phyloP scores from a whole-genome alignment of 352 stramenopile genomes.

The Globisporangium alternatum region DNA sequence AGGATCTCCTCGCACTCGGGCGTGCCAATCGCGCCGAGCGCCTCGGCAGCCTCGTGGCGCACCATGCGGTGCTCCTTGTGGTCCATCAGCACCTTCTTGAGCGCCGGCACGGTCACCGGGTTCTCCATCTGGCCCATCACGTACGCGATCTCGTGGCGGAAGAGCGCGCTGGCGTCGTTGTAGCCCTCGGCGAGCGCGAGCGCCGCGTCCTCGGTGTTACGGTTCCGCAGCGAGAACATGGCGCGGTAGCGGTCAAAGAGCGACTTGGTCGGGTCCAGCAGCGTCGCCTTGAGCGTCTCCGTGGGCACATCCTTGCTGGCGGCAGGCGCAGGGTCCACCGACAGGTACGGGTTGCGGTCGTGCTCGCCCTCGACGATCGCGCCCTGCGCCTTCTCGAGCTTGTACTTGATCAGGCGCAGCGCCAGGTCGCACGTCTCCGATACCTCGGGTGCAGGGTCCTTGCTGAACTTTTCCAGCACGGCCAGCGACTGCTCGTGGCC shows the following conservation, averaged over 20 bases:
- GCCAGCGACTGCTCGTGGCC: constrained; percentile 73
- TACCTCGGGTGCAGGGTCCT: constrained; percentile 87
- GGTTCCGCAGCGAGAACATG: constrained; percentile 98
- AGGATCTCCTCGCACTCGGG: constrained; percentile 91
- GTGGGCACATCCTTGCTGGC: constrained; percentile 67
- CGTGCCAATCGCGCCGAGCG: constrained; percentile 94
- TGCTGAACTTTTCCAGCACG: constrained; percentile 83
- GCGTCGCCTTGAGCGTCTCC: constrained; percentile 76
- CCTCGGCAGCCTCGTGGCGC: constrained; percentile 96
- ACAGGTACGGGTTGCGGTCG: constrained; percentile 91
- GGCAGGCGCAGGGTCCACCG: constrained; percentile 94
- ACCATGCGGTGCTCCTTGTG: constrained; percentile 95
- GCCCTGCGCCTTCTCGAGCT: constrained; percentile 52
- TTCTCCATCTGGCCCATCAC: constrained; percentile 94
- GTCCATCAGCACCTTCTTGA: constrained; percentile 90
- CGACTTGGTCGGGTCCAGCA: constrained; percentile 81
- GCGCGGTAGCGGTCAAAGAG: constrained; percentile 95
- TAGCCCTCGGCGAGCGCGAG: constrained; percentile 75
- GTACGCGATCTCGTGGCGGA: constrained; percentile 92
- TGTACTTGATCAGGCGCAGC: constrained; percentile 92
- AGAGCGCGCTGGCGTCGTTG: constrained; percentile 76
- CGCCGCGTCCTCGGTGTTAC: constrained; percentile 87
- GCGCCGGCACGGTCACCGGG: constrained; percentile 74
- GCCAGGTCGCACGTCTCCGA: constrained; percentile 95
- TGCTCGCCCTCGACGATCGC: constrained; percentile 53